Evolutionary conservation across 148 eudicot species (phyloP), one percentile per base, ranked within the genome.

Genomic region (Mesembryanthemum crystallinum): DNA sequence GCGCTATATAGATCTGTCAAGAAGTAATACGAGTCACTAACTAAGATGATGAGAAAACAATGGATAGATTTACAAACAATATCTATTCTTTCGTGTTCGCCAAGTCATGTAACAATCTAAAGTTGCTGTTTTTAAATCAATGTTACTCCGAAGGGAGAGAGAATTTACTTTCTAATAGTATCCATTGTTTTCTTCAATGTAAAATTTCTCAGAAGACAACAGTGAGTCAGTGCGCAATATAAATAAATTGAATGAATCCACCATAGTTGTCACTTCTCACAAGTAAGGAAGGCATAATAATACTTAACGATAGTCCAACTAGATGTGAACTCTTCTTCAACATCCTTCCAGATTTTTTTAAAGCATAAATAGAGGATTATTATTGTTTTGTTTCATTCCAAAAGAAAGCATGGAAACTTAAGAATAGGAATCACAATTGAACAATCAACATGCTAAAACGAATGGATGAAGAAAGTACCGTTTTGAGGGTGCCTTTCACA

Each of bases 1-100:
- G 99, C 33, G 99, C 92, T 82, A 95, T 72, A 69, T 95, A 95
- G n/a, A 95, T 83, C 99, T 95, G 79, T 30, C 69, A 71, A 65
- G 33, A 75, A 49, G 60, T 29, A 71, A 58, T 47, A 39, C 42
- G 29, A 15, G 35, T 54, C 35, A 72, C 62, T 60, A 9, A 10
- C 30, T 33, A 60, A 24, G 28, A 24, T 9, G 30, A 63, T 67
- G 64, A 33, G 58, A 54, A 9, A 35, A 64, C 10, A 3, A 23
- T 2, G 21, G 29, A 64, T 15, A 47, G 32, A 24, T 18, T 68
- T 14, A 64, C 1, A 24, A 13, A 63, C 55, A 24, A 29, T 59
- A 3, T 45, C 8, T 10, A 73, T 47, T 57, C 33, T 42, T 13
- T 64, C 14, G 27, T 52, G 68, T 43, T 23, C 37, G 30, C 20